Evolutionary conservation across 306 rosid genomes (phyloP), one percentile per base, ranked within the genome.

Genomic region (Dalbergia cochinchinensis): DNA sequence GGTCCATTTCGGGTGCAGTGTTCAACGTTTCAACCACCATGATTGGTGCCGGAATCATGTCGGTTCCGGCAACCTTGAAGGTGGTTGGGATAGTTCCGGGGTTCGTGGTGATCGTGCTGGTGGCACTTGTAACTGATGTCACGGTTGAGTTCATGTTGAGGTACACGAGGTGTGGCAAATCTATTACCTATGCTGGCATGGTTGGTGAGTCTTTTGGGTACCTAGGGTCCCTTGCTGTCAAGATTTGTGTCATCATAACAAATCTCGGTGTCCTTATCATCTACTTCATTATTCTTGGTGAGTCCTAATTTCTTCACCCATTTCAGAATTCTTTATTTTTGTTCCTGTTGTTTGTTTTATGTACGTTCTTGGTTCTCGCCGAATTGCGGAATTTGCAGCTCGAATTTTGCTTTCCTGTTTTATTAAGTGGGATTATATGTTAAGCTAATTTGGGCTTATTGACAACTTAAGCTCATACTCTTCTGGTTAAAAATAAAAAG

Each of bases 31-130:
- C 91, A 9, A 90, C 92, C 11, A 85, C 91, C 76, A 88, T 88
- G 87, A 53, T 90, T 1, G 92, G 94, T 0, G 92, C 94, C 59
- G 91, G 94, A 63, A 90, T 88, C 68, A 88, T 90, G 92, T 85
- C 94, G 1, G 65, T 90, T 60, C 94, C 94, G 69, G 94, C 92
- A 3, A 82, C 92, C 1, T 83, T 85, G 69, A 90, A 90, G 83
- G 90, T 90, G 12, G 60, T 90, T 1, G 92, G 94, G 1, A 62
- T 88, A 73, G 51, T 88, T 42, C 94, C 89, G 1, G 94, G 89
- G 9, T 74, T 90, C 18, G 0, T 77, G 7, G 54, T 84, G 10
- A 90, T 90, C 5, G 75, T 88, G 1, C 7, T 71, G 9, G 89
- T 86, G 58, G 94, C 89, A 0, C 11, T 88, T 3, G 5, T 79